Conservation (phyloP, 2,329 filamentous ascomycete species). For the Fusarium nurragi region DNA sequence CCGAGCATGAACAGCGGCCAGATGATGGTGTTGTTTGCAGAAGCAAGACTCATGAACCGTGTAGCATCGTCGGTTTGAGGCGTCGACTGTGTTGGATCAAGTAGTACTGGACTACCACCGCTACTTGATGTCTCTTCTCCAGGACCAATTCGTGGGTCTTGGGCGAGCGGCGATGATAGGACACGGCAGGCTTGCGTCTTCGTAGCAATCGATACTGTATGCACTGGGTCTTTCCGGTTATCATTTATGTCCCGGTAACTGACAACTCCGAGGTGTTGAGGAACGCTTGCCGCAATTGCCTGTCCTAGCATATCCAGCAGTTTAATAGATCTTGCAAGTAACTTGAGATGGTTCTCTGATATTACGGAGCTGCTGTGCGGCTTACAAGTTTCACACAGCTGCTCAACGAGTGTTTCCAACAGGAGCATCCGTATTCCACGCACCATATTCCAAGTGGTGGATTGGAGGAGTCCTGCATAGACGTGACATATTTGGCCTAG, state of each 20-base stretch:
- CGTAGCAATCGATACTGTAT: slow-evolving; percentile 43
- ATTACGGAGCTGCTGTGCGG: slow-evolving; percentile 37
- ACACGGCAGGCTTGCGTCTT: slow-evolving; percentile 46
- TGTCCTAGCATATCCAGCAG: slow-evolving; percentile 53
- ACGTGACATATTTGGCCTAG: slow-evolving; percentile 56
- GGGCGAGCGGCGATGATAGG: slow-evolving; percentile 37
- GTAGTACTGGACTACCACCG: slow-evolving; percentile 48
- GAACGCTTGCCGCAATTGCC: slow-evolving; percentile 58
- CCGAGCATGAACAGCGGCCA: slow-evolving; percentile 62
- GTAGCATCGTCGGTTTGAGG: slow-evolving; percentile 51
- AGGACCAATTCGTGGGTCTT: slow-evolving; percentile 36
- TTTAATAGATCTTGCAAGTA: slow-evolving; percentile 51
- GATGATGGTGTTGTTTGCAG: slow-evolving; percentile 59
- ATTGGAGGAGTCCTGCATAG: slow-evolving; percentile 56
- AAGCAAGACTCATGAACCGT: slow-evolving; percentile 60
- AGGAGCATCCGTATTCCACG: slow-evolving; percentile 58
- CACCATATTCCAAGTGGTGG: slow-evolving; percentile 60
- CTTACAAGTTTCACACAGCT: slow-evolving; percentile 47
- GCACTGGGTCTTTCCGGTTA: slow-evolving; percentile 20
- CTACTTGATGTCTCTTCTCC: slow-evolving; percentile 15
- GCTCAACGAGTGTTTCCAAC: slow-evolving; percentile 58
- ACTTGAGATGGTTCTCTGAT: slow-evolving; percentile 48
- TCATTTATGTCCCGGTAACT: slow-evolving; percentile 51
- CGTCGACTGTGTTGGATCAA: slow-evolving; percentile 52
- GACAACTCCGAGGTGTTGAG: slow-evolving; percentile 61